Percentiles rank a stretch among this genome's conserved stretches.
These are phyloP conservation scores for Ogataea hybrid DNA, from an alignment of 1,139 yeast species.

Conservation along the genomic window DNA sequence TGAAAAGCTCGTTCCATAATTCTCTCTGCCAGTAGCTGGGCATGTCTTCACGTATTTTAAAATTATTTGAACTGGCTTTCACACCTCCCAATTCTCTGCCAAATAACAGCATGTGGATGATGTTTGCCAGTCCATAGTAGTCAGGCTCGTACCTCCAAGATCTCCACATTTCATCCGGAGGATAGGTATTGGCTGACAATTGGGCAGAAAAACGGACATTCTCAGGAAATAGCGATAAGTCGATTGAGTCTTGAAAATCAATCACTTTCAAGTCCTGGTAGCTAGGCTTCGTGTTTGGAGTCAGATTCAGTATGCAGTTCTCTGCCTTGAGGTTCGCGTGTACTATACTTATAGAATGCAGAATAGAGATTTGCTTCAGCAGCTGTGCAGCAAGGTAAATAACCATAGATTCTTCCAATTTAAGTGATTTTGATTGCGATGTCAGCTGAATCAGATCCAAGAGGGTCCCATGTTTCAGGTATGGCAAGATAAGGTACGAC, in stretches of 20 bases:
- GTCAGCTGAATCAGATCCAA: constrained; percentile 65
- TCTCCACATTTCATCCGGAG: constrained; percentile 58
- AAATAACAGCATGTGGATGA: constrained; percentile 69
- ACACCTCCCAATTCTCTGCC: constrained; percentile 57
- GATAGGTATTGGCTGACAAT: constrained; percentile 61
- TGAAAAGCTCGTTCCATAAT: constrained; percentile 71
- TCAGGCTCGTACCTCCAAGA: constrained; percentile 86
- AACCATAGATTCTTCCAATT: constrained; percentile 59
- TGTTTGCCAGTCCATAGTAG: constrained; percentile 79
- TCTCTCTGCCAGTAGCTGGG: constrained; percentile 79
- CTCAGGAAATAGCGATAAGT: constrained; percentile 53
- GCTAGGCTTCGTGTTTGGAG: constrained; percentile 8
- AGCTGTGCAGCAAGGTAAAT: constrained; percentile 63
- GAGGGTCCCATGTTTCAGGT: constrained; percentile 70
- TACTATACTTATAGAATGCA: constrained; percentile 65
- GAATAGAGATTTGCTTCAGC: constrained; percentile 26
- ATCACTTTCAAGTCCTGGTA: constrained; percentile 53
- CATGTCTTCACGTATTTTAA: constrained; percentile 44
- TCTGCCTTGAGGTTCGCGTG: constrained; percentile 90
- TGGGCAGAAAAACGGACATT: constrained; percentile 46
- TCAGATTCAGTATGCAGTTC: constrained; percentile 76
- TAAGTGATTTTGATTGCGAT: constrained; percentile 29
- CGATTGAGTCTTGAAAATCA: constrained; percentile 85
- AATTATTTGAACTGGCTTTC: constrained; percentile 20
- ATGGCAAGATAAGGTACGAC: constrained; percentile 69